Percentiles rank a stretch among this genome's conserved stretches.
These are phyloP conservation scores for Aspergillus oerlinghausenensis DNA, from an alignment of 2,329 filamentous ascomycete species.

Conservation along the genomic window DNA sequence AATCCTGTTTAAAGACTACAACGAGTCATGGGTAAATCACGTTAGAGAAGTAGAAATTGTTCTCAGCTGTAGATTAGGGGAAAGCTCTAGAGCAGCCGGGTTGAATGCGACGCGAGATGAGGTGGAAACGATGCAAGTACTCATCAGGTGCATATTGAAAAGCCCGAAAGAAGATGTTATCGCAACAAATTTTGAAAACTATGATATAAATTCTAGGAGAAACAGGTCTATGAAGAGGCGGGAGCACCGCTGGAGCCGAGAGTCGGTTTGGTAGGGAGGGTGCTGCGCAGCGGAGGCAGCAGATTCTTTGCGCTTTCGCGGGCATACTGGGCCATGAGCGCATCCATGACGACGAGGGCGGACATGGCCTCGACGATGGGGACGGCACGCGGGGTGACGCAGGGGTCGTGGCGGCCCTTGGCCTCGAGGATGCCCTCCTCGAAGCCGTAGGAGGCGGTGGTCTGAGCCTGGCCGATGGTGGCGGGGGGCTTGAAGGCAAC, in stretches of 20 bases:
- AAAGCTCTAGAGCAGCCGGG: no score
- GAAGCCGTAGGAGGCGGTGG: conserved; percentile 74
- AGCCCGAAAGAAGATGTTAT: neutral
- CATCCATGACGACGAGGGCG: conserved; percentile 79
- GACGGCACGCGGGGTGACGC: conserved; percentile 82
- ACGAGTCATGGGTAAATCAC: neutral
- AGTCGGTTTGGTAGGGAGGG: conserved; percentile 32
- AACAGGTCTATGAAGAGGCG: neutral
- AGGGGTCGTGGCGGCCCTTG: conserved; percentile 92
- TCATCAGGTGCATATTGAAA: neutral
- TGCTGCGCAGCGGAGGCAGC: conserved; percentile 40
- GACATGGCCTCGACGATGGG: conserved; percentile 77
- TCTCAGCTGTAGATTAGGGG: neutral
- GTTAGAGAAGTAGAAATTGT: neutral
- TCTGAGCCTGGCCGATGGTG: conserved; percentile 85
- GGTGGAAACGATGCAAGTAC: neutral
- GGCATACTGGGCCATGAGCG: conserved; percentile 74
- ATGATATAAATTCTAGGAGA: neutral
- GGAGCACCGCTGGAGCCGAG: neutral
- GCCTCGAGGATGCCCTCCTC: conserved; percentile 74
- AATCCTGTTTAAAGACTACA: neutral
- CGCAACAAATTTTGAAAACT: neutral
- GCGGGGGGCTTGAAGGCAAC: conserved; percentile 93
- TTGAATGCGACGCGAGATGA: neutral
- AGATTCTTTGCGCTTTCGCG: conserved; percentile 47